phyloP scores from a whole-genome alignment of 192 early-diverging fungal species.

The Dimargaris cristalligena region DNA sequence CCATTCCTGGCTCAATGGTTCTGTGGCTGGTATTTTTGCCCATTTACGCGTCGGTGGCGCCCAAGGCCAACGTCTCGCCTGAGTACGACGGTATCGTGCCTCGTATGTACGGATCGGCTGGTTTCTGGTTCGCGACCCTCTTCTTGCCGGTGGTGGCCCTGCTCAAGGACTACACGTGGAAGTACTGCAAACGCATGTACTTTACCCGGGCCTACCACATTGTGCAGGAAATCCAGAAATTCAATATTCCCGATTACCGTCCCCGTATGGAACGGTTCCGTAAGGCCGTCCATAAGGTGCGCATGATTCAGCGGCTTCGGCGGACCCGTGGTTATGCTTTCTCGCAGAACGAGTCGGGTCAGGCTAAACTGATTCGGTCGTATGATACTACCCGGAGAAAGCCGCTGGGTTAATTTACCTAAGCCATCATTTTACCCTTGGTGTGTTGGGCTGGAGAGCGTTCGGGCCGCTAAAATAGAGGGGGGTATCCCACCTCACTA shows the following conservation, averaged over 20 bases:
- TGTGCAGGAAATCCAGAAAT: slow-evolving; percentile 98
- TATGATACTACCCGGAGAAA: slow-evolving; percentile 61
- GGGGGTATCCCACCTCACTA: too few relatives aligned
- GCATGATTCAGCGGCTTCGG: slow-evolving; percentile 80
- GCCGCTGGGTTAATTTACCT: slow-evolving; percentile 29
- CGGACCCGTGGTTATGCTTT: slow-evolving; percentile 93
- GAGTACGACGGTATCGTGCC: slow-evolving; percentile 60
- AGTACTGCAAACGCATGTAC: slow-evolving; percentile 75
- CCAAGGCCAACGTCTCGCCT: slow-evolving; percentile 42
- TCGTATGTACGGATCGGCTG: slow-evolving; percentile 41
- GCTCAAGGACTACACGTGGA: slow-evolving; percentile 83
- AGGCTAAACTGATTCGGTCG: slow-evolving; percentile 61
- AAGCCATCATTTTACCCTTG: neutral
- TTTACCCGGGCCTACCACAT: slow-evolving; percentile 77
- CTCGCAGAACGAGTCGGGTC: slow-evolving; percentile 90
- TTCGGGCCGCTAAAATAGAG: too few relatives aligned
- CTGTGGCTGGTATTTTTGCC: slow-evolving; percentile 84
- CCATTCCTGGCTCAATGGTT: slow-evolving; percentile 74
- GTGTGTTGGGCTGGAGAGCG: too few relatives aligned
- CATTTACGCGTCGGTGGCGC: slow-evolving; percentile 58
- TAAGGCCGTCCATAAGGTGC: slow-evolving; percentile 97
- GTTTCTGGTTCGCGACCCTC: slow-evolving; percentile 79
- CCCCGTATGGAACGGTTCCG: slow-evolving; percentile 97
- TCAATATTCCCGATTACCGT: slow-evolving; percentile 95
- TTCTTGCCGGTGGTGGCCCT: slow-evolving; percentile 73